Base-by-base conservation (phyloP, 2,329 filamentous ascomycete genomes). In the Colletotrichum graminicola region DNA sequence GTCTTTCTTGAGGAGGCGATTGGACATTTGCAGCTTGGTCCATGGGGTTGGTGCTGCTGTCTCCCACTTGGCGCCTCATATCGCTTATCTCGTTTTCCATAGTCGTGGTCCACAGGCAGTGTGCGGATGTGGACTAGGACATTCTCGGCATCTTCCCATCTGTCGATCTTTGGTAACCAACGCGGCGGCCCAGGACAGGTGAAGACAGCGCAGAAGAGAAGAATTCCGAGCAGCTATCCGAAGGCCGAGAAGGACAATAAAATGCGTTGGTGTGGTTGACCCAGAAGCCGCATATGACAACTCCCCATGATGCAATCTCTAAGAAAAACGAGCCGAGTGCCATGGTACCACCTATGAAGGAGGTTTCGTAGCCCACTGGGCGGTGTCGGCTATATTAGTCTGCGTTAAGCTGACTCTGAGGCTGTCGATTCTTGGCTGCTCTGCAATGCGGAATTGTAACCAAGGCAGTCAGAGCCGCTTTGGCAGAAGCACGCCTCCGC, bases 41-140 rank as follows among this genome's bases (percentile, higher is more conserved):
- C 47, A 73, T 56, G 2, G 49, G 54, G 39, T 49, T 66, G 29
- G 51, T 74, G 64, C 86, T 86, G 76, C 91, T 88, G 0, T 88
- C 86, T 18, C 85, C 82, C 39, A 90, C 87, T 2, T 87, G 87
- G 1, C 81, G 78, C 45, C 84, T 84, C 71, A 89, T 89, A 72
- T 89, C 86, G 49, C 81, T 79, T 73, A 86, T 86, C 74, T 89
- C 86, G 5, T 77, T 75, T 18, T 85, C 82, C 74, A 67, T 84
- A 84, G 5, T 79, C 76, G 57, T 84, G 80, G 1, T 80, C 77
- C 0, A 67, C 57, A 0, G 79, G 76, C 2, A 85, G 78, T 10
- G 79, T 78, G 0, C 82, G 79, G 23, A 84, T 77, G 51, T 83
- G 85, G 29, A 75, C 73, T 0, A 85, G 77, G 12, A 82, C 78